Evolutionary conservation across 2,329 filamentous ascomycete genomes (phyloP).

Genomic region (Exserohilum turcica): DNA sequence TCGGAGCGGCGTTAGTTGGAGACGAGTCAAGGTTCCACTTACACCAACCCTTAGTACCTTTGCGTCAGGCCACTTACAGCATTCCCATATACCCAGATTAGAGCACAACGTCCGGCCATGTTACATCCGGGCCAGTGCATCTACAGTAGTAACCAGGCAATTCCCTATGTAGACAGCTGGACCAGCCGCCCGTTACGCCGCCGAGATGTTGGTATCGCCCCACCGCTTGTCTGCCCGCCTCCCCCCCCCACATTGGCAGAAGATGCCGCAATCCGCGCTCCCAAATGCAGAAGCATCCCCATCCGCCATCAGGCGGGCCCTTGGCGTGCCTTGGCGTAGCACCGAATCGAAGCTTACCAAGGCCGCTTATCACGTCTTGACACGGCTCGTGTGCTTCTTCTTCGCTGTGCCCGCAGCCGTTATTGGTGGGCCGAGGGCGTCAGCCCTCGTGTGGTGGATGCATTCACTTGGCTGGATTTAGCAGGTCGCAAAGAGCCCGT

Average conservation of each 20-base stretch:
- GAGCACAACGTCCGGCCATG: neutral
- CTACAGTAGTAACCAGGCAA: too few relatives aligned
- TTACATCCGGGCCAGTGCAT: neutral
- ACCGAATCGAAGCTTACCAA: constrained; percentile 27
- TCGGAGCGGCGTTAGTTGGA: neutral
- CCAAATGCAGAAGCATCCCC: constrained; percentile 4
- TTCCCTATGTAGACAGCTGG: too few relatives aligned
- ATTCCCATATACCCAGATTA: neutral
- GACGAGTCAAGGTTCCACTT: neutral
- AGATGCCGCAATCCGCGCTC: constrained; percentile 8
- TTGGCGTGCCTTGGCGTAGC: constrained; percentile 16
- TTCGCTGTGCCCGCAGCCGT: constrained; percentile 12
- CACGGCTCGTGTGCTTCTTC: constrained; percentile 22
- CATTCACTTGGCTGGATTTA: constrained; percentile 18
- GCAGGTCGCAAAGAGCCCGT: constrained; percentile 25
- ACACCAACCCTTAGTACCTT: neutral
- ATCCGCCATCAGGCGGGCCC: constrained; percentile 20
- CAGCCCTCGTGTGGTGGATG: constrained; percentile 11
- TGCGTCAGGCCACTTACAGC: neutral
- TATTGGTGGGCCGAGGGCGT: constrained; percentile 21
- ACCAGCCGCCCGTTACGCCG: neutral
- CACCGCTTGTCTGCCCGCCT: neutral
- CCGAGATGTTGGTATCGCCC: neutral
- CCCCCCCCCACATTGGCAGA: neutral
- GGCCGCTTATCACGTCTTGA: constrained; percentile 35